Evolutionary conservation across 148 eudicot species (phyloP), one percentile per base, ranked within the genome.

Genomic region (Vaccinium myrtillus): DNA sequence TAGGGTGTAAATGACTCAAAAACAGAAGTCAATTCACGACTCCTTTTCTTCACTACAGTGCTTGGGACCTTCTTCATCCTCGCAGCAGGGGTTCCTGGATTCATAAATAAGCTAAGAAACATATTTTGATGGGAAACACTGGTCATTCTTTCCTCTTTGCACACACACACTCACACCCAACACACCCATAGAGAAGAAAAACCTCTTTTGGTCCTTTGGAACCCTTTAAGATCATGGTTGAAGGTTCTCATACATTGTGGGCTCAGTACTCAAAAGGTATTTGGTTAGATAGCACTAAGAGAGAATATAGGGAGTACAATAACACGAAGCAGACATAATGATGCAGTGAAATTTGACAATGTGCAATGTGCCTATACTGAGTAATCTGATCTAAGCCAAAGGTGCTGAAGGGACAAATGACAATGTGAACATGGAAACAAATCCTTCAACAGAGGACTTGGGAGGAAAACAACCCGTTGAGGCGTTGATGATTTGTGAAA

Each of bases 41-140:
- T 97, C 30, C 98, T 91, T 88, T 90, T 93, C 93, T 97, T 97
- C 85, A 97, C 99, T 25, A 90, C 86, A 75, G 91, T 90, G 88
- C 98, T 97, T 16, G 98, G 91, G 50, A 97, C 96, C 87, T 97
- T 97, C 85, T 97, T 97, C 99, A 95, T 97, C 91, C 99, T 93
- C 70, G 98, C 98, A 87, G 99, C 99, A 74, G 98, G 98, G 61
- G 99, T 97, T 49, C 99, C 99, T 97, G 88, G 36, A 84, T 73
- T 46, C 16, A 80, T 23, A 74, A 80, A 85, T 23, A 61, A 83
- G 49, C 9, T n/a, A 36, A 48, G 59, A n/a, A 67, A 54, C 63
- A 16, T 8, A 79, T 43, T 75, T 49, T 13, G 32, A 25, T 0
- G 8, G 78, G 7, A 70, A 74, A 74, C 2, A 4, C 36, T 32